A percentile compares a stretch with the other conserved stretches of the same genome.
phyloP scores from a whole-genome alignment of 768 basidiomycete species.

The Gloeopeniophorella convolvens region DNA sequence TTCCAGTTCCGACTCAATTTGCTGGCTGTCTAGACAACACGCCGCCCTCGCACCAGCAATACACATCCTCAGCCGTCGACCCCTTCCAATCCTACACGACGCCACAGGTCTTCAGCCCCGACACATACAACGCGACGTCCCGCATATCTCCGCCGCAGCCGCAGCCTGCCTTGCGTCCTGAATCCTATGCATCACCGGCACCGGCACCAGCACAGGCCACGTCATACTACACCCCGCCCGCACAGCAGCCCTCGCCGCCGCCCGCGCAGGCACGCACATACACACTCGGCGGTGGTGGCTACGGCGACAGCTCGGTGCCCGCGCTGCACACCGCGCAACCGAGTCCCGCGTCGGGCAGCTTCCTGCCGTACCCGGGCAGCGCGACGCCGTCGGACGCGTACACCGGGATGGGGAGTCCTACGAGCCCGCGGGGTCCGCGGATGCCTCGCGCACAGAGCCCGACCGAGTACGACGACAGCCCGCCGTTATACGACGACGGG shows the following conservation, averaged over 20 bases:
- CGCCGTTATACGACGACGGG: constrained; percentile 61
- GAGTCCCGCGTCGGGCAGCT: constrained; percentile 17
- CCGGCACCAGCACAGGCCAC: constrained; percentile 8
- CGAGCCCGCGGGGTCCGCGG: constrained; percentile 1
- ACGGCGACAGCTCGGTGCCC: constrained; percentile 40
- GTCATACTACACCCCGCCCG: constrained; percentile 12
- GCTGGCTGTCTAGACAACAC: constrained; percentile 42
- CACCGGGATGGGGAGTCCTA: constrained; percentile 1
- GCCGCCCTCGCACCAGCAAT: constrained; percentile 44
- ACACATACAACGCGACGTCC: constrained; percentile 35
- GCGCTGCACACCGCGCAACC: constrained; percentile 16
- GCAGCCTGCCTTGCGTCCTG: constrained; percentile 5
- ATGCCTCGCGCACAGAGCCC: constrained; percentile 10
- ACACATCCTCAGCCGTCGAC: constrained; percentile 35
- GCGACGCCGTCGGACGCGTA: constrained; percentile 1
- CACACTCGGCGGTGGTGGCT: constrained; percentile 50
- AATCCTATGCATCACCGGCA: constrained; percentile 13
- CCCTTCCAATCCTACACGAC: constrained; percentile 36
- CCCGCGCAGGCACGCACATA: constrained; percentile 36
- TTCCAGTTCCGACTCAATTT: neutral
- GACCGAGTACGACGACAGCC: constrained; percentile 42
- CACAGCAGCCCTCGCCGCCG: neutral
- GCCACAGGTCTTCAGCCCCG: constrained; percentile 31
- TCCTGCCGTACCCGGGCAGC: constrained; percentile 20
- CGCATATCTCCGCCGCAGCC: constrained; percentile 20